Evolutionary conservation across 768 basidiomycete genomes (phyloP).

Genomic region (Kwoniella dejecticola): DNA sequence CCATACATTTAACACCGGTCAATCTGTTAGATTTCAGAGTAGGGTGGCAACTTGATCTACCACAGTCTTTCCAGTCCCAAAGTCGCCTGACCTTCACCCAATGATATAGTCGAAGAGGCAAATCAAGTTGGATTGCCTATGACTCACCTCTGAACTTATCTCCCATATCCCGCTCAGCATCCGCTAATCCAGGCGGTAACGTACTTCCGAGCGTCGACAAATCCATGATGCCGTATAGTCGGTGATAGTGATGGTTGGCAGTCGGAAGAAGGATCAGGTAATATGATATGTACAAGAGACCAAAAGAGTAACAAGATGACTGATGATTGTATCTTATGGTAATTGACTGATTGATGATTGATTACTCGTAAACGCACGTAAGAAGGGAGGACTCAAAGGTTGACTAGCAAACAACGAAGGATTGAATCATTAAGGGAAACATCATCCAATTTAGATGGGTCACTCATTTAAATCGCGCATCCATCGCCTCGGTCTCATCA

Average conservation of each 20-base stretch:
- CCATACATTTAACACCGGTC: too few species aligned
- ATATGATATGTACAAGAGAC: too few species aligned
- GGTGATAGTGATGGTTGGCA: too few species aligned
- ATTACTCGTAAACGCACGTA: not conserved
- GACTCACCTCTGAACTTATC: constrained; percentile 51
- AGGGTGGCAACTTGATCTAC: not conserved
- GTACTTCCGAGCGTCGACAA: constrained; percentile 42
- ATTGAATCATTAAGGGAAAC: not conserved
- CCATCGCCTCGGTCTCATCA: not conserved
- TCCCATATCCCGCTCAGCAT: constrained; percentile 50
- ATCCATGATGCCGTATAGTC: constrained; percentile 31
- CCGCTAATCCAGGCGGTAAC: constrained; percentile 45
- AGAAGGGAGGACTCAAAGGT: constrained; percentile 2
- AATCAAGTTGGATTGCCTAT: not conserved
- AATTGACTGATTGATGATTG: too few species aligned
- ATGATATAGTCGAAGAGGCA: too few species aligned
- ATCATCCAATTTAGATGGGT: not conserved
- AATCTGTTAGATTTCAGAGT: too few species aligned
- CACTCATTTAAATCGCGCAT: not conserved
- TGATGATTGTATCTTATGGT: too few species aligned
- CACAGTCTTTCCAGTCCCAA: not conserved
- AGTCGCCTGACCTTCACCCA: too few species aligned
- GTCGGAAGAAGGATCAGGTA: too few species aligned
- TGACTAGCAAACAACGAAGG: too few species aligned
- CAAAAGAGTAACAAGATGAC: too few species aligned